Evolutionary conservation across 2,329 filamentous ascomycete species (phyloP), one percentile per base, ranked within the genome.

Genomic region (Colletotrichum gloeosporioides): DNA sequence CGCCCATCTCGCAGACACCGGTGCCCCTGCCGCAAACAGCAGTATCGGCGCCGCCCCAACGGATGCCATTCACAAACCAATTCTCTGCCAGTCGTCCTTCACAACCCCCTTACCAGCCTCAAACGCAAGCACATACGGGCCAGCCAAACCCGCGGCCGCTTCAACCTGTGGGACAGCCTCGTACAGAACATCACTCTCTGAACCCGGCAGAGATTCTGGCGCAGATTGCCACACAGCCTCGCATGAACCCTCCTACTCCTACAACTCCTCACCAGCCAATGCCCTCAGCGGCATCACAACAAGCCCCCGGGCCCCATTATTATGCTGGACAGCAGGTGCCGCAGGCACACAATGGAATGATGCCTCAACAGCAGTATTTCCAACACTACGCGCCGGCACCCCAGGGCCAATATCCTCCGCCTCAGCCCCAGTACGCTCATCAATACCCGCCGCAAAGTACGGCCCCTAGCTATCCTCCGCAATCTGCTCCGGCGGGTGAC

Each of bases 181-280:
- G 29, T 15, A 65, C 74, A n/a, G 74, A 76, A 59, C 74, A 76
- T 29, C 69, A 75, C 13, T 67, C 69, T 18, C 39, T 76, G 44
- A 76, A 76, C 36, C 74, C 74, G 7, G 74, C 74, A 9, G 74
- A 76, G 34, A 65, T 76, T 22, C 25, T 76, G 18, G 74, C 71
- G 25, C 74, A 76, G 32, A 74, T 76, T 65, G 74, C 74, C 12
- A 73, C 71, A 18, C 71, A 73, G n/a, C 74, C 74, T 25, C 74
- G 74, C 27, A 65, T 76, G 74, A 73, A 76, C 29, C 70, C 74
- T 10, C 74, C 74, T 16, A 76, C 74, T 2, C 74, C 74, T 12
- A 74, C 74, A 15, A 44, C 59, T 4, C 64, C 70, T 15, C 65
- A 76, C 25, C 74, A 73, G 36, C 62, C 68, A 27, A 62, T 65